These are phyloP conservation scores for Plantago major DNA, from an alignment of 257 asterid species.

Conservation along the genomic window DNA sequence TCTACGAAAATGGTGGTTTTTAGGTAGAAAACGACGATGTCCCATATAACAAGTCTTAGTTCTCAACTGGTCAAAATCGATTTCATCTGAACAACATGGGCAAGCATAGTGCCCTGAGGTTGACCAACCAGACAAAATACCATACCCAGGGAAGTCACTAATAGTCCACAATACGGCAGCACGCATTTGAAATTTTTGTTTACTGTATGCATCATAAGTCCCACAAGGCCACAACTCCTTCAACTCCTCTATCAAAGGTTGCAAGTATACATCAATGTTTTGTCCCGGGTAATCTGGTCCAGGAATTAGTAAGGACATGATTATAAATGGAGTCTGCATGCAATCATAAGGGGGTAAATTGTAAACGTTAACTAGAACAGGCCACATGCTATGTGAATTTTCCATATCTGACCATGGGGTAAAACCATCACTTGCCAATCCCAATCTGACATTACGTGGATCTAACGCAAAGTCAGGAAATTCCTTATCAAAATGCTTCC, in stretches of 20 bases:
- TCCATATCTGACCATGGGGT: too few species aligned
- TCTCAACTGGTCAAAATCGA: neutral
- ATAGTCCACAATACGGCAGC: neutral
- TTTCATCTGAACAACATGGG: neutral
- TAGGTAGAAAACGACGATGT: neutral
- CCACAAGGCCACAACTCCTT: neutral
- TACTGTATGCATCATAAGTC: neutral
- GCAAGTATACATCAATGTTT: neutral
- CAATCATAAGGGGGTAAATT: conserved; percentile 3
- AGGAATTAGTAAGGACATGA: neutral
- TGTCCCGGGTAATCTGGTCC: neutral
- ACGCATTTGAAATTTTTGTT: neutral
- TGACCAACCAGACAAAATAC: neutral
- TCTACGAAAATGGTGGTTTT: neutral
- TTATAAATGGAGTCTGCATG: neutral
- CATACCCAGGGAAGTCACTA: neutral
- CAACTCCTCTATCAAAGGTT: neutral
- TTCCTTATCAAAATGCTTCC: neutral
- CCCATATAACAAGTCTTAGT: conserved; percentile 7
- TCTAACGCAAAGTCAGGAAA: neutral
- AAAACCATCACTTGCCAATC: too few species aligned
- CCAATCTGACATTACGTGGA: too few species aligned
- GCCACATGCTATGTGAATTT: too few species aligned
- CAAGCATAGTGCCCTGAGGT: neutral
- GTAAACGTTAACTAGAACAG: neutral